A percentile compares a stretch with the other conserved stretches of the same genome.
These are phyloP conservation scores for Phytophthora cajani DNA, from an alignment of 352 stramenopile species.

Conservation along the genomic window DNA sequence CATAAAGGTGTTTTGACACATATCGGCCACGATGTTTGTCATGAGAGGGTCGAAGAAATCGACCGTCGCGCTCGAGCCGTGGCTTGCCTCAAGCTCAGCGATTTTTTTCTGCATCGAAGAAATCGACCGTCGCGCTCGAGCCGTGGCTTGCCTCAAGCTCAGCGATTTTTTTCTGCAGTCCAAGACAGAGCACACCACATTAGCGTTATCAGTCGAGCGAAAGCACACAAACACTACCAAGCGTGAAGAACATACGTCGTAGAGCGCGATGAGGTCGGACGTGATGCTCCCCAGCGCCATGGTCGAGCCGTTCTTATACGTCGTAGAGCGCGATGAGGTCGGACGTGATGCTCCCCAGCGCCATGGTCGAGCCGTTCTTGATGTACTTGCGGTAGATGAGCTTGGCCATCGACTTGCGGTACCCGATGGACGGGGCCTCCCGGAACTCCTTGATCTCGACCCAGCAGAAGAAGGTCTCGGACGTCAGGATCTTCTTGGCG, in stretches of 20 bases:
- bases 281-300: slow-evolving; percentile 84
- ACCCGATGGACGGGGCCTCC: slow-evolving; percentile 67
- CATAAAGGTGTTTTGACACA: slow-evolving; percentile 84
- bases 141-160: slow-evolving; percentile 51
- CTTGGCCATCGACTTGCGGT: slow-evolving; percentile 79
- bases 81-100: slow-evolving; percentile 45
- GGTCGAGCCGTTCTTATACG: slow-evolving; percentile 69
- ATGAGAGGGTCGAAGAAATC: slow-evolving; percentile 81
- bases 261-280: slow-evolving; percentile 68
- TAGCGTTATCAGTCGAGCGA: neutral
- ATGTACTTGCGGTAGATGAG: slow-evolving; percentile 90
- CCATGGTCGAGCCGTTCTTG: slow-evolving; percentile 76
- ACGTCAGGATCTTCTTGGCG: slow-evolving; percentile 85
- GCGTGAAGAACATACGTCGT: slow-evolving; percentile 58
- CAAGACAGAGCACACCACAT: neutral
- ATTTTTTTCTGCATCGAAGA: slow-evolving; percentile 85
- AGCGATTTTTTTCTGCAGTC: slow-evolving; percentile 65
- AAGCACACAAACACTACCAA: neutral
- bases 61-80: slow-evolving; percentile 49
- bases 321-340: slow-evolving; percentile 76
- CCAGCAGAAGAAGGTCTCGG: slow-evolving; percentile 89
- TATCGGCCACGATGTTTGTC: slow-evolving; percentile 72
- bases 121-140: slow-evolving; percentile 57
- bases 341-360: slow-evolving; percentile 75
- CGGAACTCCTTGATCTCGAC: slow-evolving; percentile 87